Evolutionary conservation across 441 rosid species (phyloP).

Genomic region (Geranium incanum): DNA sequence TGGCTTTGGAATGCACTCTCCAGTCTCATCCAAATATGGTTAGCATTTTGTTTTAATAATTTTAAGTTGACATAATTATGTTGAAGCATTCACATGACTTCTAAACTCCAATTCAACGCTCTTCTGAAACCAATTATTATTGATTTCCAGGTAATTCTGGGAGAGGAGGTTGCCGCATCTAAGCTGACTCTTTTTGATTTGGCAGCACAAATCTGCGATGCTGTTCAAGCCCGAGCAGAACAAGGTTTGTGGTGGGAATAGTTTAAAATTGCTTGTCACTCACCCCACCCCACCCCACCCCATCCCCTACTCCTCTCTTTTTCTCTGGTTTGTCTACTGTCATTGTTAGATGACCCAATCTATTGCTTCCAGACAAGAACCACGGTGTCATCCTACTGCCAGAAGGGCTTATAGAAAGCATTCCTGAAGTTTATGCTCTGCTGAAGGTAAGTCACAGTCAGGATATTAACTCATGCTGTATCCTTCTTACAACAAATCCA

Average conservation of each 20-base stretch:
- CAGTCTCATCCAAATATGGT: conserved; percentile 99
- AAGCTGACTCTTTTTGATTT: conserved; percentile 93
- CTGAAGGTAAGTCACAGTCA: conserved; percentile 53
- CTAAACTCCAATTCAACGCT: neutral
- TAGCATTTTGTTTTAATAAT: conserved; percentile 19
- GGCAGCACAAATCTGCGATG: conserved; percentile 82
- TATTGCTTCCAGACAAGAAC: conserved; percentile 57
- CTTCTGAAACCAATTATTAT: conserved; percentile 13
- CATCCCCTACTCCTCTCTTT: neutral
- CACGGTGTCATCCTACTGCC: conserved; percentile 95
- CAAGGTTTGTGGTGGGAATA: conserved; percentile 41
- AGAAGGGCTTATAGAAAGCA: conserved; percentile 95
- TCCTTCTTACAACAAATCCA: neutral
- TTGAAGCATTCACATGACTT: neutral
- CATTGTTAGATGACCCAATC: conserved; percentile 18
- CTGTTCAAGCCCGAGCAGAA: conserved; percentile 88
- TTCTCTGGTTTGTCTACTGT: conserved; percentile 6
- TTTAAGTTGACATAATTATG: neutral
- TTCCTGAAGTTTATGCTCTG: conserved; percentile 91
- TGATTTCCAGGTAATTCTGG: conserved; percentile 64
- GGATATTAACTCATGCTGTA: neutral
- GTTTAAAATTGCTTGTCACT: conserved; percentile 15
- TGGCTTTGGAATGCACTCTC: conserved; percentile 94
- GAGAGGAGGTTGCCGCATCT: conserved; percentile 96
- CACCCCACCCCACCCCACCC: neutral